phyloP scores from a whole-genome alignment of 768 basidiomycete species.

The Calvatia gigantea region DNA sequence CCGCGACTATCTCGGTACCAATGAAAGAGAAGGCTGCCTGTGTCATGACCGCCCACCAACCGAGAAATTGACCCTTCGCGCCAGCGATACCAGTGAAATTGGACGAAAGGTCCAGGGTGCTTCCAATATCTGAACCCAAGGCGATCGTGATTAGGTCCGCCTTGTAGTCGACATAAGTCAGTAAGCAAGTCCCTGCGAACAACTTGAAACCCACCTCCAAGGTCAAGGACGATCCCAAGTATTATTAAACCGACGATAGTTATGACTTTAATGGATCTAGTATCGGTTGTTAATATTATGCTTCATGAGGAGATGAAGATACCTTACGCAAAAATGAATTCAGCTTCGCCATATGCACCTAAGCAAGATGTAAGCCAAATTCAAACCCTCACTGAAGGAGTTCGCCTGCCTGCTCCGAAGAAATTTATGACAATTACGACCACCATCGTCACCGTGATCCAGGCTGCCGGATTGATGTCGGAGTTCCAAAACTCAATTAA shows the following conservation, averaged over 20 bases:
- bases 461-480: constrained; percentile 60
- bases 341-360: constrained; percentile 79
- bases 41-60: constrained; percentile 56
- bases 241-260: constrained; percentile 73
- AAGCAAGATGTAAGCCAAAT: neutral
- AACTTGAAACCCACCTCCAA: constrained; percentile 53
- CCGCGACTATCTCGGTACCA: constrained; percentile 92
- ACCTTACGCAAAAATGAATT: constrained; percentile 80
- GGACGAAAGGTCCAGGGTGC: constrained; percentile 84
- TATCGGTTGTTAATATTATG: neutral
- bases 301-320: neutral
- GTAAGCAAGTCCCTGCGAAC: neutral
- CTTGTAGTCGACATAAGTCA: constrained; percentile 36
- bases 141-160: constrained; percentile 79
- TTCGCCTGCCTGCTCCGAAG: constrained; percentile 54
- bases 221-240: constrained; percentile 72
- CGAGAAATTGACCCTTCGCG: constrained; percentile 68
- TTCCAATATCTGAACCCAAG: constrained; percentile 80
- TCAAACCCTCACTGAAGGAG: neutral
- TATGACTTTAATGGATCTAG: constrained; percentile 83
- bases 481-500: constrained; percentile 73
- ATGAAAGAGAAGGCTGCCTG: constrained; percentile 93
- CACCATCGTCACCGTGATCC: constrained; percentile 75
- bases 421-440: constrained; percentile 77
- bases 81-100: constrained; percentile 64